These are phyloP conservation scores for Cercospora brassicicola DNA, from an alignment of 2,329 filamentous ascomycete genomes.

Conservation along the genomic window DNA sequence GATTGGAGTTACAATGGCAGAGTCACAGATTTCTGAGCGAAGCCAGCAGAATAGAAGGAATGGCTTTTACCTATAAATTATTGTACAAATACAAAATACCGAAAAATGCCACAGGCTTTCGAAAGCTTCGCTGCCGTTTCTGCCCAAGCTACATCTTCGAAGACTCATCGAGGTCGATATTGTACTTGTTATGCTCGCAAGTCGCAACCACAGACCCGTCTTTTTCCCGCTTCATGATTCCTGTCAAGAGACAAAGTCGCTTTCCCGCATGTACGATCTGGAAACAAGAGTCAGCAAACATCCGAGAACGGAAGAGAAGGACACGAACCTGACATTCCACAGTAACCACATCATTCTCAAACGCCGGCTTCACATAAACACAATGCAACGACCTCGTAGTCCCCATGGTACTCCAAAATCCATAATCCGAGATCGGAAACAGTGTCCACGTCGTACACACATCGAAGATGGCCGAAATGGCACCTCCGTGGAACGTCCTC, in stretches of 20 bases:
- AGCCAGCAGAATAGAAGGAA: background rate
- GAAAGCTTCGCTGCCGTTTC: background rate
- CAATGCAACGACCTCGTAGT: conserved; percentile 29
- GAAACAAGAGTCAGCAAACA: background rate
- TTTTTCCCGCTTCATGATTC: conserved; percentile 28
- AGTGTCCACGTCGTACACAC: conserved; percentile 26
- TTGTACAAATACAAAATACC: conserved; percentile 2
- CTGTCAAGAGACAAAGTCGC: conserved; percentile 27
- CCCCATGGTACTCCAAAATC: conserved; percentile 31
- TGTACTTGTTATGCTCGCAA: conserved; percentile 34
- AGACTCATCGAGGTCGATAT: conserved; percentile 27
- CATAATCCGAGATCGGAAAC: conserved; percentile 23
- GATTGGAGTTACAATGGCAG: conserved; percentile 95
- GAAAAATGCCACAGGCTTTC: background rate
- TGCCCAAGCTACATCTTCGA: conserved; percentile 17
- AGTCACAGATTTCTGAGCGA: conserved; percentile 77
- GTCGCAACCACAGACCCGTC: conserved; percentile 30
- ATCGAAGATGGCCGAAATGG: conserved; percentile 29
- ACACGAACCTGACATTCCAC: conserved; percentile 30
- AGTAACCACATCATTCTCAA: conserved; percentile 26
- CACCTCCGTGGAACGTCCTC: conserved; percentile 30
- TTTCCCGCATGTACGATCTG: conserved; percentile 33
- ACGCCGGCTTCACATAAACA: conserved; percentile 28
- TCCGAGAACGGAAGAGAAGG: background rate
- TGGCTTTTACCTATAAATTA: conserved; percentile 2